These are phyloP conservation scores for Mycena galericulata DNA, from an alignment of 768 basidiomycete species.

Conservation along the genomic window DNA sequence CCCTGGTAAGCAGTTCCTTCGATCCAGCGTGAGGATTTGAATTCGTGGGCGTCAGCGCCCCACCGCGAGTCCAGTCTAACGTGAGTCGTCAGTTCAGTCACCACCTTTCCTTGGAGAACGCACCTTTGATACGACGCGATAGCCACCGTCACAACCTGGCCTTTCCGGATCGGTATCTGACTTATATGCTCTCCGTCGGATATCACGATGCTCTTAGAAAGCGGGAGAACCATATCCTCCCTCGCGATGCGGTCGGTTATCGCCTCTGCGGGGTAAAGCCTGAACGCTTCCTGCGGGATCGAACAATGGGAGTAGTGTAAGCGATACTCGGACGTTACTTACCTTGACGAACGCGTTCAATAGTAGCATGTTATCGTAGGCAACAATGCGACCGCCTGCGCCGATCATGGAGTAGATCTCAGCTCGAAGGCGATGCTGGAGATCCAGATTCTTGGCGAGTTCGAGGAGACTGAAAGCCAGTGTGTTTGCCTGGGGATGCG, in stretches of 20 bases:
- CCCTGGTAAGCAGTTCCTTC: slow-evolving; percentile 15
- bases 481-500: neutral
- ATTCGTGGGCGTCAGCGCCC: slow-evolving; percentile 23
- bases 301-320: neutral
- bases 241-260: slow-evolving; percentile 9
- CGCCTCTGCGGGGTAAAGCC: slow-evolving; percentile 15
- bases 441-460: slow-evolving; percentile 16
- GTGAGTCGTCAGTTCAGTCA: neutral
- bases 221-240: slow-evolving; percentile 12
- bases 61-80: slow-evolving; percentile 18
- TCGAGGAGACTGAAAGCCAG: slow-evolving; percentile 19
- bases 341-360: slow-evolving; percentile 36
- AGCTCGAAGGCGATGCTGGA: slow-evolving; percentile 14
- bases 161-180: slow-evolving; percentile 22
- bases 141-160: slow-evolving; percentile 4
- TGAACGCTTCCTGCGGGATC: slow-evolving; percentile 26
- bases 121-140: slow-evolving; percentile 24
- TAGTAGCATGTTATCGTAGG: slow-evolving; percentile 19
- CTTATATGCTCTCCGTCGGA: neutral
- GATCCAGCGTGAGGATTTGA: slow-evolving; percentile 21
- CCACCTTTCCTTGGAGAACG: neutral
- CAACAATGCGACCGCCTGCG: neutral
- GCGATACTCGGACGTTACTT: neutral
- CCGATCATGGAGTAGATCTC: slow-evolving; percentile 7
- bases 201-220: neutral